phyloP scores from a whole-genome alignment of 768 basidiomycete genomes.

The Podaxis sp. region DNA sequence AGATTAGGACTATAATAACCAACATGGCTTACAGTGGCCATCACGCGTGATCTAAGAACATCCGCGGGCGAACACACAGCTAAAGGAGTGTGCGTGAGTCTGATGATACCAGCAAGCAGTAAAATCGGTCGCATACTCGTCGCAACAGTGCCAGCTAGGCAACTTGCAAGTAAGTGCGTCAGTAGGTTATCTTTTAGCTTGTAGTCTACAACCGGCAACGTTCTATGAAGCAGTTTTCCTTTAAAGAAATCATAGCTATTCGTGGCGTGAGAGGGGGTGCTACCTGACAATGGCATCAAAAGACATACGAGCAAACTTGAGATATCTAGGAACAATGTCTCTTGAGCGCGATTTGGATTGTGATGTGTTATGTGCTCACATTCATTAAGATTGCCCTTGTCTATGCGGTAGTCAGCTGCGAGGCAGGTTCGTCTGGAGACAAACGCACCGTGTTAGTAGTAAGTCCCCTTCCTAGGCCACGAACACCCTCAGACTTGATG shows the following conservation, averaged over 20 bases:
- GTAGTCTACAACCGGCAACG: constrained; percentile 51
- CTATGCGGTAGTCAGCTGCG: constrained; percentile 14
- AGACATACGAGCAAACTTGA: constrained; percentile 78
- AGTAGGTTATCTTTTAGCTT: constrained; percentile 62
- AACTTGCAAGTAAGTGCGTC: constrained; percentile 65
- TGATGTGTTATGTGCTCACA: constrained; percentile 34
- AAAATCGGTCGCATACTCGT: constrained; percentile 50
- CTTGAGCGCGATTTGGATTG: constrained; percentile 10
- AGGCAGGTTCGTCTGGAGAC: constrained; percentile 6
- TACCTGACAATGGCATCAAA: background rate
- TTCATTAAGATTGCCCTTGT: constrained; percentile 70
- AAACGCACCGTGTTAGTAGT: constrained; percentile 68
- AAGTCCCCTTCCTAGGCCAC: constrained; percentile 67
- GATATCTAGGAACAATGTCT: constrained; percentile 44
- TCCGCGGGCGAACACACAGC: constrained; percentile 79
- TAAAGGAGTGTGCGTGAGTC: constrained; percentile 22
- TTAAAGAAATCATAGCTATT: constrained; percentile 78
- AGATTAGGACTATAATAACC: constrained; percentile 9
- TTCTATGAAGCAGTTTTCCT: constrained; percentile 43
- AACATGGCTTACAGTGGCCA: constrained; percentile 57
- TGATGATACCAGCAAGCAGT: background rate
- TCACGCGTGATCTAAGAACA: constrained; percentile 70
- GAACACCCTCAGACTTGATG: constrained; percentile 63
- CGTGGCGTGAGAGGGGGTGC: background rate
- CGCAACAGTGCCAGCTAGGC: constrained; percentile 68